Conservation (phyloP, 257 asterid genomes). For the Paraleonurus japonicus region DNA sequence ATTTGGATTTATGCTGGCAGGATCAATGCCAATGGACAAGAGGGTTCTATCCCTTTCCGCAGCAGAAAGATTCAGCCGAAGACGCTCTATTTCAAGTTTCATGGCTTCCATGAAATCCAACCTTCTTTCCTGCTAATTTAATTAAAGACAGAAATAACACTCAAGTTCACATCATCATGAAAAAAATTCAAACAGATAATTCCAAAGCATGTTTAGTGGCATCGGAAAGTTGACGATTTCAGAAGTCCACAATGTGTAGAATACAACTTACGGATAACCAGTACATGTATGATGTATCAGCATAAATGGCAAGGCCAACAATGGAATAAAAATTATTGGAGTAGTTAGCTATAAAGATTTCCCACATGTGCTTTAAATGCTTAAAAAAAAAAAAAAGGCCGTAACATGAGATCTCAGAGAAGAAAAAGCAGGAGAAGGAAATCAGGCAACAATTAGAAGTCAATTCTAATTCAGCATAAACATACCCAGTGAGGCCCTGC, state of each 20-base stretch:
- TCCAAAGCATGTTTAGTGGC: constrained; percentile 6
- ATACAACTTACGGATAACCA: background rate
- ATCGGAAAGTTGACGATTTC: constrained; percentile 4
- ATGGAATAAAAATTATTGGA: background rate
- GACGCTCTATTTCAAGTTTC: constrained; percentile 93
- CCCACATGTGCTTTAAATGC: background rate
- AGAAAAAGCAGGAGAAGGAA: background rate
- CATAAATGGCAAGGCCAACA: constrained; percentile 5
- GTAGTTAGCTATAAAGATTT: background rate
- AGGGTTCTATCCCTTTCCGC: constrained; percentile 95
- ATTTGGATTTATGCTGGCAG: constrained; percentile 90
- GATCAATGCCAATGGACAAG: constrained; percentile 87
- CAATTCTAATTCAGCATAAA: constrained; percentile 19
- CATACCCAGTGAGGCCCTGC: constrained; percentile 90
- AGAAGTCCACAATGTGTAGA: constrained; percentile 18
- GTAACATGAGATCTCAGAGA: constrained; percentile 5
- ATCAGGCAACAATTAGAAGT: constrained; percentile 12
- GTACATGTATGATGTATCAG: background rate
- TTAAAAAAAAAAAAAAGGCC: background rate
- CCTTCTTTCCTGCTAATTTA: constrained; percentile 61
- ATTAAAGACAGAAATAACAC: constrained; percentile 22
- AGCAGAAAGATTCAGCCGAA: constrained; percentile 80
- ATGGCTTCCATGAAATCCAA: constrained; percentile 73
- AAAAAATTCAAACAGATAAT: background rate
- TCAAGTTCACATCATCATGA: constrained; percentile 13